phyloP scores from a whole-genome alignment of 2,329 filamentous ascomycete species.

The Ilyonectria destructans region DNA sequence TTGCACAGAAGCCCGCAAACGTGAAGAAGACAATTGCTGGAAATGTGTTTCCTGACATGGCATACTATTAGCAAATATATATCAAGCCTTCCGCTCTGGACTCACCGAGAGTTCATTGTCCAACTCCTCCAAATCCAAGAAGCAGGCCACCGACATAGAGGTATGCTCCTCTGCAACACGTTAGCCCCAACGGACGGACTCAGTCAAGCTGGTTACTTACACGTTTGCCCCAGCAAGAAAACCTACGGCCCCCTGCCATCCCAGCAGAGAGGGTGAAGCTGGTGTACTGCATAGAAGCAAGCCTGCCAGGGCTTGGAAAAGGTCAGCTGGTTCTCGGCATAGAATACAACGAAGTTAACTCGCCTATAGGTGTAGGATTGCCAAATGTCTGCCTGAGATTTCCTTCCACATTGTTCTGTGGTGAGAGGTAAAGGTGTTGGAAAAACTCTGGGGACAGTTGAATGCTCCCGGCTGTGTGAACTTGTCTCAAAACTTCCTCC shows the following conservation, averaged over 20 bases:
- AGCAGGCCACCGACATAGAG: constrained; percentile 64
- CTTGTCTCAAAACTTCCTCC: constrained; percentile 38
- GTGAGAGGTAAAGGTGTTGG: constrained; percentile 68
- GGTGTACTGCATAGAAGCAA: constrained; percentile 50
- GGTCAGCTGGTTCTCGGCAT: not conserved
- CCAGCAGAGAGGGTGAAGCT: constrained; percentile 47
- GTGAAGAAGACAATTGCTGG: constrained; percentile 67
- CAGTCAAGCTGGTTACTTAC: constrained; percentile 33
- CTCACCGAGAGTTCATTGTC: constrained; percentile 65
- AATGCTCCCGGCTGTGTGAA: constrained; percentile 58
- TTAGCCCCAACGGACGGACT: not conserved
- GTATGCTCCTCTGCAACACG: constrained; percentile 51
- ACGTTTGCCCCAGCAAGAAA: constrained; percentile 49
- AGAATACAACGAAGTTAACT: not conserved
- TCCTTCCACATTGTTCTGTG: constrained; percentile 61
- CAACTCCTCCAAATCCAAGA: constrained; percentile 61
- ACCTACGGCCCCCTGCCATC: constrained; percentile 50
- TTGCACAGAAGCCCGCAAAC: constrained; percentile 66
- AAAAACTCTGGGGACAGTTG: constrained; percentile 66
- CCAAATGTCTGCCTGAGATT: constrained; percentile 66
- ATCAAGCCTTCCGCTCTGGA: not conserved
- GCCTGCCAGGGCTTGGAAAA: constrained; percentile 44
- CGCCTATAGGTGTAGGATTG: constrained; percentile 65
- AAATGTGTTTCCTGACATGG: constrained; percentile 64
- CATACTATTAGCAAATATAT: not conserved